Conservation (phyloP, 768 basidiomycete species). For the Termitomyces titanicus region DNA sequence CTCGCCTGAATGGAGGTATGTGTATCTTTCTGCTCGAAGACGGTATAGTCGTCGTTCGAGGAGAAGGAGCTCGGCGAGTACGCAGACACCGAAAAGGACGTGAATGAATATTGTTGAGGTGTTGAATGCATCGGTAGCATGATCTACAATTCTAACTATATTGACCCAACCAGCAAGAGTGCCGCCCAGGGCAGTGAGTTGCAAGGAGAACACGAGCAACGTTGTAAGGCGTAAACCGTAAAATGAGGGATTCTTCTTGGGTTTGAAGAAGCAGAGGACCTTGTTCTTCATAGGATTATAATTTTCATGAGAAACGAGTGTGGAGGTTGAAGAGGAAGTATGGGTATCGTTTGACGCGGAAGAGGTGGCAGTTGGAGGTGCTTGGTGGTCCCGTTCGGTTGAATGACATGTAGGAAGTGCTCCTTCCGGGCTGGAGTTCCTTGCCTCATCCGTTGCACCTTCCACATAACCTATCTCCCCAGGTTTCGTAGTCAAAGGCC, state of each 20-base stretch:
- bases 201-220: slow-evolving; percentile 36
- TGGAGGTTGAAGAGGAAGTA: slow-evolving; percentile 15
- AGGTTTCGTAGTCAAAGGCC: slow-evolving; percentile 57
- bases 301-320: slow-evolving; percentile 12
- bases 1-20: slow-evolving; percentile 55
- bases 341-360: slow-evolving; percentile 13
- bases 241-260: slow-evolving; percentile 31
- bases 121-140: slow-evolving; percentile 1
- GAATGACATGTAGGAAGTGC: slow-evolving; percentile 44
- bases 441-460: slow-evolving; percentile 24
- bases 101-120: slow-evolving; percentile 54
- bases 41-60: slow-evolving; percentile 61
- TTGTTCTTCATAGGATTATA: slow-evolving; percentile 26
- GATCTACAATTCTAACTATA: slow-evolving; percentile 20
- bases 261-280: slow-evolving; percentile 36
- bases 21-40: slow-evolving; percentile 66
- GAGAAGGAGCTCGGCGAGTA: slow-evolving; percentile 54
- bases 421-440: slow-evolving; percentile 17
- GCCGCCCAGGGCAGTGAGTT: slow-evolving; percentile 37
- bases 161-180: slow-evolving; percentile 59
- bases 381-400: slow-evolving; percentile 34
- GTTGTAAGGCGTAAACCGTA: slow-evolving; percentile 46
- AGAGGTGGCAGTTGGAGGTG: slow-evolving; percentile 8
- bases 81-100: slow-evolving; percentile 51
- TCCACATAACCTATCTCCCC: slow-evolving; percentile 66